Evolutionary conservation across 148 eudicot species (phyloP), one percentile per base, ranked within the genome.

Genomic region (Spergularia bocconei): DNA sequence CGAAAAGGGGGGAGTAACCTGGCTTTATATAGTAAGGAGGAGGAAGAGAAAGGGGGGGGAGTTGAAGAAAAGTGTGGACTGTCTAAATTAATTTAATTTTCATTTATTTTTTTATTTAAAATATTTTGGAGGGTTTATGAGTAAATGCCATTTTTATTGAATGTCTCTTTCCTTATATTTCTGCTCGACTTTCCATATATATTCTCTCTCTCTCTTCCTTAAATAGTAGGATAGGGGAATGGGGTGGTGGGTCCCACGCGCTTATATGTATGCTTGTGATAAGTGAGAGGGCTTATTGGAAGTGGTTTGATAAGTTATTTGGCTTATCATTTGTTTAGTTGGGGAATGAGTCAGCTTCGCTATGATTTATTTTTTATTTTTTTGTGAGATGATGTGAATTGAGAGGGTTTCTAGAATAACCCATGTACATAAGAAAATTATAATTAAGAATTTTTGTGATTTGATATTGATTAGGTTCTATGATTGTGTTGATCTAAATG

Each of bases 221-320:
- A n/a, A 71, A 25, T 41, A 29, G 36, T 29, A 29, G 36, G 36
- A 29, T 29, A 72, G 48, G 17, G 70, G 62, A 84, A 29, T 29
- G 77, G 70, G 85, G 78, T 67, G 68, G 75, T 47, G 23, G 67
- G 48, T 44, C 48, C 48, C 48, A 44, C 48, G 48, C 48, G 48
- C 48, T 44, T 44, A 44, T 44, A 44, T 44, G 48, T 6, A 44
- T 6, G 8, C 8, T 44, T 44, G 48, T 29, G 48, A 44, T 44
- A 44, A 9, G 48, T 6, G 48, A 5, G 9, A 2, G 48, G 4
- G 48, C 64, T 21, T 39, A 29, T 29, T 29, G 36, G 36, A 3
- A 29, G 2, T 29, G 36, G 36, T 29, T 50, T 25, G 75, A 78
- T 78, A 71, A 63, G 80, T 25, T 6, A 10, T 2, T 44, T 0